Evolutionary conservation across 495 filamentous ascomycete species (phyloP), one percentile per base, ranked within the genome.

Genomic region (Aspergillus avenaceus): DNA sequence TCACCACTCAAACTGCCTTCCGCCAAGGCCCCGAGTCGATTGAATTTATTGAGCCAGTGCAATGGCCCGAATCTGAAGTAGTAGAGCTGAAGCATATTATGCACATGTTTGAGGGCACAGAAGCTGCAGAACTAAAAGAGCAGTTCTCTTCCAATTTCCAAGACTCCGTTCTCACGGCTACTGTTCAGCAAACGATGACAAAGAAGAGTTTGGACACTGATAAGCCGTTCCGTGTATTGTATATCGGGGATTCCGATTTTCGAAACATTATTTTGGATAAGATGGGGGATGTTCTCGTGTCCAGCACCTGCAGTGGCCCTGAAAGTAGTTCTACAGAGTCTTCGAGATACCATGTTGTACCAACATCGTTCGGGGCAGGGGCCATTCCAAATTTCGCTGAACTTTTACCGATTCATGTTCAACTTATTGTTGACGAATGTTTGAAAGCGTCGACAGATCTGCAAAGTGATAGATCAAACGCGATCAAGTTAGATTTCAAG

Each of bases 401-500:
- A 57, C 80, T 90, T 19, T 82, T 89, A 47, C 81, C 88, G 7
- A 86, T 90, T 58, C 82, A 88, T 52, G 79, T 83, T 23, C 86
- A 90, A 58, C 80, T 91, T 53, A 81, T 83, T 49, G 84, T 91
- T 18, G 85, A 90, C 50, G 81, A 88, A 45, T 90, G 87, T 58
- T 73, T 73, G 29, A 72, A 69, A 12, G 86, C 85, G 18, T 64
- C 64, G 19, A 71, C 67, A 5, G 61, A 75, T 12, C 59, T 67
- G 36, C 65, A 65, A 25, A 65, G 70, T 14, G 67, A 63, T 45
- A 70, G 65, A 9, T 64, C 71, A 28, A 70, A 67, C 41, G 70
- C 70, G 16, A 66, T 86, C 47, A 74, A 71, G 23, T 54, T 91
- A 54, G 77, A 67, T 18, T 67, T 89, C 46, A 84, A 85, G 55